Base-by-base conservation (phyloP, 2,329 filamentous ascomycete species). In the Sclerotinia trifoliorum region DNA sequence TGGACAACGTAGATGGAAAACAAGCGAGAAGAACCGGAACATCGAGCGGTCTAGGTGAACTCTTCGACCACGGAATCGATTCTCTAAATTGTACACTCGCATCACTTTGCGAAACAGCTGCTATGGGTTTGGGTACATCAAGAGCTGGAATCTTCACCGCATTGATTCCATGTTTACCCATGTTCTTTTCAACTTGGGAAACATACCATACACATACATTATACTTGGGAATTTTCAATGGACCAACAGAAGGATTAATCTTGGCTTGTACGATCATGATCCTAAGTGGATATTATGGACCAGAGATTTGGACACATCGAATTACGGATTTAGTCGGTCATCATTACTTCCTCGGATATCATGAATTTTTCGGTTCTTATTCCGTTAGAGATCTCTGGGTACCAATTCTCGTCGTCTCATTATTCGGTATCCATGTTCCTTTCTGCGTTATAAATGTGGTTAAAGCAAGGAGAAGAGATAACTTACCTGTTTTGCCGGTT, bases 141-240 rank as follows among this genome's bases (percentile, higher is more conserved):
- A 89, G 88, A 71, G 88, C 92, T 26, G 95, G 95, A 73, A 90
- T 95, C 68, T 96, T 97, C 78, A 98, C 95, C 0, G 93, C 94
- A 1, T 83, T 99, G 55, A 88, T 94, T 70, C 95, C 95, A 1
- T 96, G 93, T 74, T 82, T 99, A 56, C 92, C 95, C 70, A 99
- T 99, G 95, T 99, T 97, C 84, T 97, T 99, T 81, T 97, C 94
- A 3, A 99, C 95, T 2, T 99, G 95, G 95, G 95, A 99, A 81
- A 99, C 95, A 0, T 99, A 97, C 79, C 95, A 99, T 80, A 97
- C 95, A 6, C 95, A 99, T 79, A 98, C 95, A 0, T 83, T 99
- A 7, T 99, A 97, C 79, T 88, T 99, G 17, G 95, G 95, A 67
- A 93, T 94, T 78, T 91, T 99, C 86, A 99, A 99, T 79, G 95